These are phyloP conservation scores for Musa schizocarpa DNA, from an alignment of 176 grass and related monocot species.

Conservation along the genomic window DNA sequence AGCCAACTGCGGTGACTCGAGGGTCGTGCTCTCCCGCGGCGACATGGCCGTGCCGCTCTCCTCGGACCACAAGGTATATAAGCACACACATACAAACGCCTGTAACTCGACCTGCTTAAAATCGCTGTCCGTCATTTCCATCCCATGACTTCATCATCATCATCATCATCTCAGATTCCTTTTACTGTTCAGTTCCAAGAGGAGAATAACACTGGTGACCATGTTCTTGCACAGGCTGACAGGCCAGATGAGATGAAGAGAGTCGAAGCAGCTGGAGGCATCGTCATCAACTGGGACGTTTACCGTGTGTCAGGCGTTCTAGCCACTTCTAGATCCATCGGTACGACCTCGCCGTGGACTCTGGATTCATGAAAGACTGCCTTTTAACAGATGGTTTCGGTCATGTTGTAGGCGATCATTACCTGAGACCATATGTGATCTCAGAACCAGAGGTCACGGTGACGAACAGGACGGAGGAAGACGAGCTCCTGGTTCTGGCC, in stretches of 20 bases:
- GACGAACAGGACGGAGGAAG: conserved; percentile 24
- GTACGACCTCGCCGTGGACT: conserved; percentile 17
- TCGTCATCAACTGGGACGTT: conserved; percentile 76
- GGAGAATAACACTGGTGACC: no score
- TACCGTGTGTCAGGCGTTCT: conserved; percentile 65
- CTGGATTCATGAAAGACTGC: no score
- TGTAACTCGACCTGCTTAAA: no score
- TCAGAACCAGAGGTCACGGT: conserved; percentile 57
- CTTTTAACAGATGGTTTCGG: not conserved
- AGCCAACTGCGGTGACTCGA: conserved; percentile 76
- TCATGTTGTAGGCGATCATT: conserved; percentile 55
- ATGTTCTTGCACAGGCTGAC: conserved; percentile 37
- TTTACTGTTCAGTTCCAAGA: no score
- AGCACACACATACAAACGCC: no score
- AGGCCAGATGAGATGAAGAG: conserved; percentile 67
- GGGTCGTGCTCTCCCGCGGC: conserved; percentile 54
- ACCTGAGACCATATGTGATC: conserved; percentile 63
- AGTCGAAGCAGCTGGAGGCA: conserved; percentile 66
- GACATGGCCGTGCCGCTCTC: conserved; percentile 57
- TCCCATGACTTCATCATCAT: no score
- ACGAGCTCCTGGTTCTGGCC: conserved; percentile 76
- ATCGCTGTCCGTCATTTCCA: no score
- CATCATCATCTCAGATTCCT: no score
- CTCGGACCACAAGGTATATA: conserved; percentile 62
- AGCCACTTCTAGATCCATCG: conserved; percentile 76